Evolutionary conservation across 1,284 basidiomycete genomes (phyloP).

Genomic region (Ustilago nuda): DNA sequence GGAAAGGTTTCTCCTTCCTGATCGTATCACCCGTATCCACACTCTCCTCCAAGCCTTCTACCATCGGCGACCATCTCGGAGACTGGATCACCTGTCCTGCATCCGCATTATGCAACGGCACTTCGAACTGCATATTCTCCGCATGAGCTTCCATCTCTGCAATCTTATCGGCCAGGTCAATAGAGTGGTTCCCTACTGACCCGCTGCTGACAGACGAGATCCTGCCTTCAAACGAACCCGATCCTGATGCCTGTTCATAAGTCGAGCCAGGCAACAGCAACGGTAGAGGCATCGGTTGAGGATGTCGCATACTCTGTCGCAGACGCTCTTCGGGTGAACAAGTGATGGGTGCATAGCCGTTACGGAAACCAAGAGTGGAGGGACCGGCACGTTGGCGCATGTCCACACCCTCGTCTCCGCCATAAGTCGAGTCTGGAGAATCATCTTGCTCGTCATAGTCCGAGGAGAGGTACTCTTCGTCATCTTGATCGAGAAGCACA

Average conservation of each 20-base stretch:
- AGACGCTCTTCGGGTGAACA: conserved; percentile 44
- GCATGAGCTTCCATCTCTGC: conserved; percentile 59
- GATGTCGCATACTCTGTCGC: conserved; percentile 49
- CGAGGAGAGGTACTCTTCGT: conserved; percentile 30
- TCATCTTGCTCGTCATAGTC: conserved; percentile 36
- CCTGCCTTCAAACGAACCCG: conserved; percentile 35
- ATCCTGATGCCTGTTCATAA: conserved; percentile 25
- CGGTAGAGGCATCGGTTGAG: conserved; percentile 24
- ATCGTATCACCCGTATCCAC: conserved; percentile 26
- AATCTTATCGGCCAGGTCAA: conserved; percentile 54
- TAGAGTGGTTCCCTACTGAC: conserved; percentile 30
- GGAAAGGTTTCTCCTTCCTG: conserved; percentile 13
- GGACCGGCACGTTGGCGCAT: conserved; percentile 53
- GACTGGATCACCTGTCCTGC: conserved; percentile 10
- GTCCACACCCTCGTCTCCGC: conserved; percentile 27
- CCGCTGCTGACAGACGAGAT: conserved; percentile 37
- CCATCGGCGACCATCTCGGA: conserved; percentile 33
- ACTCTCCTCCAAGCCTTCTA: conserved; percentile 20
- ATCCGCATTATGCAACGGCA: conserved; percentile 23
- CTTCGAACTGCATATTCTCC: conserved; percentile 45
- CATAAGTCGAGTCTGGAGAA: background rate
- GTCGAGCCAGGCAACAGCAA: conserved; percentile 21
- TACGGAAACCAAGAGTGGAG: conserved; percentile 46
- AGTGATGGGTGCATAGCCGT: conserved; percentile 47
- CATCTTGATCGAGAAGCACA: conserved; percentile 35